Evolutionary conservation across 768 basidiomycete species (phyloP), one percentile per base, ranked within the genome.

Genomic region (Tricholoma sp.): DNA sequence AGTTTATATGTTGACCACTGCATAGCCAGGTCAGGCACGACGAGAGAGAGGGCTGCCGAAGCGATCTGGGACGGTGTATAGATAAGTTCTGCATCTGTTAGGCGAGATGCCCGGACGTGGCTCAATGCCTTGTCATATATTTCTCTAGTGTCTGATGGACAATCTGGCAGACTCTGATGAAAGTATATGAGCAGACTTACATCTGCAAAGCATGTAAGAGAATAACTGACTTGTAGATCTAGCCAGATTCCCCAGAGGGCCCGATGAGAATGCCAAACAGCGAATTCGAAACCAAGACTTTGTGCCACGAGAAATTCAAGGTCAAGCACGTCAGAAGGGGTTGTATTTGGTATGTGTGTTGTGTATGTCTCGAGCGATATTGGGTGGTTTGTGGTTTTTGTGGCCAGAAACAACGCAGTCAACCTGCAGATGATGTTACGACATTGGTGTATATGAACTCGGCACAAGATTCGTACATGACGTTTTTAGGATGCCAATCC

Each of bases 401-500:
- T 88, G 0, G 97, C 94, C 52, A 99, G 82, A 67, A 97, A 99
- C 18, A 99, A 76, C 9, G 94, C 86, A 0, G 97, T 98, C 51
- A 98, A 78, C 95, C 96, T 99, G 63, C 10, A 5, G 21, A 52
- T 19, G 57, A 49, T 49, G 24, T 60, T 21, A 57, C 49, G 57
- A 54, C 34, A 34, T 55, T 21, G 41, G 54, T 52, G 43, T 27
- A 27, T 4, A 10, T 16, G 32, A 52, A 57, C 19, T 47, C 45
- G 32, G 52, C 21, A 34, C n/a, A 29, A 47, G 29, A 31, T 37
- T 71, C 87, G 50, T 66, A 97, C 97, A 99, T 99, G 66, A 99
- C 92, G 66, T 92, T 94, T 73, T 95, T 96, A 0, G 97, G 97
- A 74, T 98, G 97, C 88, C 93, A 98, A 69, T 98, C 97, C 94